Conservation (phyloP, 805 yeast genomes). For the Ogataea trehaloabstinens region DNA sequence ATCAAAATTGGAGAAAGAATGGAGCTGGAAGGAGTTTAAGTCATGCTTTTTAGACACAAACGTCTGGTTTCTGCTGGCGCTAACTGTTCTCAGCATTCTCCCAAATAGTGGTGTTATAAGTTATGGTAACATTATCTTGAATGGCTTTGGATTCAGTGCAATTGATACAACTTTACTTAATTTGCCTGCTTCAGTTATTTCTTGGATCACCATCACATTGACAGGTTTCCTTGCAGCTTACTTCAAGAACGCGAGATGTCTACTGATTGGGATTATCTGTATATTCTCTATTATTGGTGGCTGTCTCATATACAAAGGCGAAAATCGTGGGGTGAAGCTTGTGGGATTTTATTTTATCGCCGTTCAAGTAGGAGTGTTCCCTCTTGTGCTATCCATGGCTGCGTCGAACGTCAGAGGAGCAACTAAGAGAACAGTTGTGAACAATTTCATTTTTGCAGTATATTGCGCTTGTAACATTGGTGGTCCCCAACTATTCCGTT, state of each 20-base stretch:
- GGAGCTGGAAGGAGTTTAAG: slow-evolving; percentile 52
- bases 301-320: slow-evolving; percentile 28
- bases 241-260: slow-evolving; percentile 32
- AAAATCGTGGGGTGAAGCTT: slow-evolving; percentile 23
- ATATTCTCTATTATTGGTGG: slow-evolving; percentile 28
- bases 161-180: slow-evolving; percentile 33
- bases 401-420: slow-evolving; percentile 56
- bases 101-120: slow-evolving; percentile 45
- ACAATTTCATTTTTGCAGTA: slow-evolving; percentile 54
- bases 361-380: slow-evolving; percentile 29
- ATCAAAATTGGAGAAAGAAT: slow-evolving; percentile 54
- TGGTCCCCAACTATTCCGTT: slow-evolving; percentile 68
- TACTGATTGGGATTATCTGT: slow-evolving; percentile 26
- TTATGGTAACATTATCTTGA: slow-evolving; percentile 41
- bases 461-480: slow-evolving; percentile 66
- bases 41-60: slow-evolving; percentile 51
- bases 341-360: slow-evolving; percentile 31
- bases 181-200: slow-evolving; percentile 39
- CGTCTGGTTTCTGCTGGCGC: slow-evolving; percentile 45
- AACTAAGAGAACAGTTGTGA: slow-evolving; percentile 58
- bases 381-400: slow-evolving; percentile 23
- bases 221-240: slow-evolving; percentile 27
- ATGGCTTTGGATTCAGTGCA: slow-evolving; percentile 34
- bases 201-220: slow-evolving; percentile 28
- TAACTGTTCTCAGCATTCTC: slow-evolving; percentile 44